phyloP scores from a whole-genome alignment of 768 basidiomycete genomes.

The Mycena floridula region DNA sequence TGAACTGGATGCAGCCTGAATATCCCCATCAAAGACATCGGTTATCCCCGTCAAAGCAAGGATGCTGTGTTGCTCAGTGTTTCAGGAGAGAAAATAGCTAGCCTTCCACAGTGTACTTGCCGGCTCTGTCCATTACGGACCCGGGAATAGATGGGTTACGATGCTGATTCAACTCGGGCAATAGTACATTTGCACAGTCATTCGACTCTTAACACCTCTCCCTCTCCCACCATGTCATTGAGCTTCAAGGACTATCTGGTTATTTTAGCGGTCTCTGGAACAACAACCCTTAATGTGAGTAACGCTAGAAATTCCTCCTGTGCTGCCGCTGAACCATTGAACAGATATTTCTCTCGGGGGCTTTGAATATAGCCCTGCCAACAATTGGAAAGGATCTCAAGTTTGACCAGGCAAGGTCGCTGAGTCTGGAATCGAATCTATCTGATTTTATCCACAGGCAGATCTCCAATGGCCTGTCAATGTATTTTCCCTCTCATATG shows the following conservation, averaged over 20 bases:
- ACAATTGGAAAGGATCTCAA: constrained; percentile 14
- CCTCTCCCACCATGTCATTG: too few relatives aligned
- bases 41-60: too few relatives aligned
- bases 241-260: constrained; percentile 9
- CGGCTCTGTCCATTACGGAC: too few relatives aligned
- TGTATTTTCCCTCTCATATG: constrained; percentile 13
- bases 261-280: constrained; percentile 8
- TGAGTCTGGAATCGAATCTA: background rate
- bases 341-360: constrained; percentile 12
- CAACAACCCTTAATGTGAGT: constrained; percentile 13
- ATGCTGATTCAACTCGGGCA: too few relatives aligned
- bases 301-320: background rate
- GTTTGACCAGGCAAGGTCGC: constrained; percentile 7
- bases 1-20: too few relatives aligned
- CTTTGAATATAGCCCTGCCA: constrained; percentile 15
- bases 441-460: constrained; percentile 1
- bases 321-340: background rate
- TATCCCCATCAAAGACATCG: too few relatives aligned
- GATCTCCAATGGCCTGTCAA: constrained; percentile 15
- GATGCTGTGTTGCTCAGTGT: too few relatives aligned
- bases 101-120: too few relatives aligned
- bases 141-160: too few relatives aligned
- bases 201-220: too few relatives aligned
- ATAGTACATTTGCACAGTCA: too few relatives aligned
- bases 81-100: too few relatives aligned